Percentiles rank a stretch among this genome's conserved stretches.
Conservation (phyloP, 768 basidiomycete genomes). For the Xerocomellus amylosporus region DNA sequence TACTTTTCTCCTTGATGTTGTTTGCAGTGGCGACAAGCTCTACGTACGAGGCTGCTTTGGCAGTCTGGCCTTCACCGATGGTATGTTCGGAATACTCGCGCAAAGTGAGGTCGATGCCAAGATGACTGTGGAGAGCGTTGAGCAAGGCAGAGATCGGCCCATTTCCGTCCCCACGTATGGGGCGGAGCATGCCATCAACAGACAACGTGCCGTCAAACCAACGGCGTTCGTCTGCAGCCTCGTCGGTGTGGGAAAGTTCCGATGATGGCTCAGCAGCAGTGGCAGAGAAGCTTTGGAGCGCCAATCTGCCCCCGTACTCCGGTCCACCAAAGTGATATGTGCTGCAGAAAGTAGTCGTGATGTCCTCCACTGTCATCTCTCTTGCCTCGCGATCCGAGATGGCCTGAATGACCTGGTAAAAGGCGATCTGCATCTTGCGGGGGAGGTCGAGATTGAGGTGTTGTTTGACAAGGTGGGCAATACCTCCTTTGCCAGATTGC, state of each 20-base stretch:
- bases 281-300: conserved; percentile 78
- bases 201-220: conserved; percentile 84
- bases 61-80: conserved; percentile 79
- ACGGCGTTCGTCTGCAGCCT: conserved; percentile 63
- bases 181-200: conserved; percentile 81
- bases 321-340: conserved; percentile 84
- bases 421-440: conserved; percentile 93
- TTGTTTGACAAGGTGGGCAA: conserved; percentile 95
- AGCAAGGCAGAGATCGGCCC: conserved; percentile 93
- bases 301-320: conserved; percentile 77
- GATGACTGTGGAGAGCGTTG: conserved; percentile 78
- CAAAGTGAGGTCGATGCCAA: conserved; percentile 78
- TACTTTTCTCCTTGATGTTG: conserved; percentile 54
- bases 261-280: conserved; percentile 55
- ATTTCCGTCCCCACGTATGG: conserved; percentile 90
- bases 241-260: conserved; percentile 48
- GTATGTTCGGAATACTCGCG: conserved; percentile 94
- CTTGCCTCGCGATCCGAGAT: conserved; percentile 92
- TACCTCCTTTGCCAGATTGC: conserved; percentile 97
- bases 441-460: conserved; percentile 89
- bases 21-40: conserved; percentile 69
- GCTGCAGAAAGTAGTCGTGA: conserved; percentile 81
- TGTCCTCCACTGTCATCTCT: conserved; percentile 95
- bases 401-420: conserved; percentile 90
- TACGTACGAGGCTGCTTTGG: conserved; percentile 92